Evolutionary conservation across 306 rosid species (phyloP), one percentile per base, ranked within the genome.

Genomic region (Acmispon strigosus): DNA sequence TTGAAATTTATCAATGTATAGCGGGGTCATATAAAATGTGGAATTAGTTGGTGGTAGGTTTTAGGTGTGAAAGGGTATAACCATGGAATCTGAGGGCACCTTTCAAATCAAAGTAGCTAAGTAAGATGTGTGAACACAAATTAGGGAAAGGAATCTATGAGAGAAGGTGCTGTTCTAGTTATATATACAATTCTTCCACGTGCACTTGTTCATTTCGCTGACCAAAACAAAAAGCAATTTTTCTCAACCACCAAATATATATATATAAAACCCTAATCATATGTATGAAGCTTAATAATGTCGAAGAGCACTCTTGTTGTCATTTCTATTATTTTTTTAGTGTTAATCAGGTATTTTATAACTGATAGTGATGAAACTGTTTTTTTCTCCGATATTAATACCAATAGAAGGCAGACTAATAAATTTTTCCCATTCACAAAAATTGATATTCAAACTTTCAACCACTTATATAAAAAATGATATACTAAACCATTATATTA

Each of bases 91-190:
- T 66, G 1, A 18, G 29, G 15, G 52, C 27, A 51, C 42, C 32
- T 50, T 62, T 51, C n/a, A 58, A 61, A 43, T 44, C 47, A 20
- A 63, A 63, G 36, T 18, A 19, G 70, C 18, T 12, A 58, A 4
- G 87, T 80, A 1, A 69, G 10, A 4, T 27, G 90, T 87, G 92
- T 87, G 92, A 85, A 87, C 88, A 55, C 88, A 74, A 70, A 70
- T 22, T 14, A 0, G 58, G 3, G 59, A 78, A 67, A 49, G 78
- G 90, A 76, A 85, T 87, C 80, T 76, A 7, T 22, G 44, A 24
- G 51, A 15, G 43, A 60, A 42, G 70, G 68, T 80, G 70, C 66
- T 47, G 44, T 47, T 55, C 45, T 59, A 51, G 16, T n/a, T n/a
- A n/a, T n/a, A n/a, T 36, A 11, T 12, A 2, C n/a, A 32, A 19